Evolutionary conservation across 768 basidiomycete species (phyloP).

Genomic region (Sistotremastrum niveocremeum): DNA sequence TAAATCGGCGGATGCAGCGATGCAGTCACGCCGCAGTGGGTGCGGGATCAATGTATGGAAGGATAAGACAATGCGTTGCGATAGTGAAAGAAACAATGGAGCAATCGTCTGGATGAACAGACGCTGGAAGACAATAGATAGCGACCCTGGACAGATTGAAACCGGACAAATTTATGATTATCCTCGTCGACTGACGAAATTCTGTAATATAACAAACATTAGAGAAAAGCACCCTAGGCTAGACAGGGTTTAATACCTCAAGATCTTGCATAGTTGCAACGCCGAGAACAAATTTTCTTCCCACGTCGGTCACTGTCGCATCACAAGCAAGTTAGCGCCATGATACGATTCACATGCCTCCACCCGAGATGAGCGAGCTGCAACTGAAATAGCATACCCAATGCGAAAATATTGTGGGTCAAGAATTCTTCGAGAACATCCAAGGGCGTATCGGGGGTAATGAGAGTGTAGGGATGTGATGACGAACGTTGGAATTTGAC

Average conservation of each 20-base stretch:
- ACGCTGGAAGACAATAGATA: conserved; percentile 1
- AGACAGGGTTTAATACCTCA: conserved; percentile 19
- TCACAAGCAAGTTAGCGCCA: not conserved
- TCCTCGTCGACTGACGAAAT: conserved; percentile 40
- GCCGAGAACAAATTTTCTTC: conserved; percentile 71
- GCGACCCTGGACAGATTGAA: conserved; percentile 1
- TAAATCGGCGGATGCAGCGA: no score
- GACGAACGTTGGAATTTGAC: conserved; percentile 56
- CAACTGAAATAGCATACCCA: conserved; percentile 34
- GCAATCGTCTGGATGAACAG: conserved; percentile 5
- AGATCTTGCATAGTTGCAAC: conserved; percentile 70
- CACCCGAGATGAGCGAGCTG: not conserved
- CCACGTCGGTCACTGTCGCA: conserved; percentile 61
- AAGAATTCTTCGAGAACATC: conserved; percentile 76
- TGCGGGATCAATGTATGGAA: no score
- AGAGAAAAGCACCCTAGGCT: no score
- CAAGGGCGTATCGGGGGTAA: conserved; percentile 70
- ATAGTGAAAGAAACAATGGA: not conserved
- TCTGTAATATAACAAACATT: conserved; percentile 9
- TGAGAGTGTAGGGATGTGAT: conserved; percentile 57
- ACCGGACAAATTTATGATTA: not conserved
- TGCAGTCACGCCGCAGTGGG: no score
- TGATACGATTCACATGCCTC: not conserved
- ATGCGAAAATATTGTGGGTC: conserved; percentile 54
- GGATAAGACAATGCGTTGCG: no score